Conservation (phyloP, 2,329 filamentous ascomycete genomes). For the Alternaria alternata region DNA sequence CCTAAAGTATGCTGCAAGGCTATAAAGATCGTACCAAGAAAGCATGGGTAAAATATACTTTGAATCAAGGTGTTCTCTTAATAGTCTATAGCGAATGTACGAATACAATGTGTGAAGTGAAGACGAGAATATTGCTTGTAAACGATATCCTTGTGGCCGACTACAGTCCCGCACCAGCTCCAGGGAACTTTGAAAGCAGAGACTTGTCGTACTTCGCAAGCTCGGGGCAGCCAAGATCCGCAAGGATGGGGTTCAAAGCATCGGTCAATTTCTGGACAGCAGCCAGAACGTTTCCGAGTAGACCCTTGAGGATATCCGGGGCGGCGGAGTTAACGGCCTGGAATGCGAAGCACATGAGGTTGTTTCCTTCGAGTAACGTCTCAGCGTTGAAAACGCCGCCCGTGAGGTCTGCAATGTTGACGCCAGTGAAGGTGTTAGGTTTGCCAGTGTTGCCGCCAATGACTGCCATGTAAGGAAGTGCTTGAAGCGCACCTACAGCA, state of each 20-base stretch:
- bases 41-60: no score
- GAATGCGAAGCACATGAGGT: conserved; percentile 27
- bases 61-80: no score
- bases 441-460: conserved; percentile 33
- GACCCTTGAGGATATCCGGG: conserved; percentile 24
- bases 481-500: conserved; percentile 22
- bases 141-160: not conserved
- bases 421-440: conserved; percentile 26
- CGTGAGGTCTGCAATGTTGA: conserved; percentile 27
- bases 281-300: conserved; percentile 23
- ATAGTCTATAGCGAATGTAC: not conserved
- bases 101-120: not conserved
- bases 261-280: conserved; percentile 26
- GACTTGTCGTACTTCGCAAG: conserved; percentile 24
- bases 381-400: conserved; percentile 26
- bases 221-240: conserved; percentile 23
- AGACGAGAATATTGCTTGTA: not conserved
- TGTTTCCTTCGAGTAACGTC: conserved; percentile 27
- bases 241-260: conserved; percentile 22
- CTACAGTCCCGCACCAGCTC: conserved; percentile 10
- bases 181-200: conserved; percentile 26
- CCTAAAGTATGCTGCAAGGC: not conserved
- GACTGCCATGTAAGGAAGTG: conserved; percentile 18
- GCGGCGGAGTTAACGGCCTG: conserved; percentile 23
- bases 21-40: not conserved